Evolutionary conservation across 257 asterid genomes (phyloP).

Genomic region (Solanum medicagineum): DNA sequence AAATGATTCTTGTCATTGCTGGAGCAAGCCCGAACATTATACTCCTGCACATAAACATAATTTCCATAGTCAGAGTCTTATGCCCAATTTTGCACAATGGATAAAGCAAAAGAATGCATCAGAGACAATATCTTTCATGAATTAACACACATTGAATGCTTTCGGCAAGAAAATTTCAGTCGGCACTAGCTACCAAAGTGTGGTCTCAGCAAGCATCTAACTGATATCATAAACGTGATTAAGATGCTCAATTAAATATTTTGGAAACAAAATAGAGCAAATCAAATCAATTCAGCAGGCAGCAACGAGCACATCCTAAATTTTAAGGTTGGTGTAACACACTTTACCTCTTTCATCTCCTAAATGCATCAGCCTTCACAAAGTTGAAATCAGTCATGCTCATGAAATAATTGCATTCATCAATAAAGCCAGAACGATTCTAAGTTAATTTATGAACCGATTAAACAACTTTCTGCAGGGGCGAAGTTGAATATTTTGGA

Average conservation of each 20-base stretch:
- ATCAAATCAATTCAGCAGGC: background rate
- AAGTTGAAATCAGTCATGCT: background rate
- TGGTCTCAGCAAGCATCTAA: background rate
- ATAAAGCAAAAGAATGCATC: background rate
- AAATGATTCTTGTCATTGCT: conserved; percentile 69
- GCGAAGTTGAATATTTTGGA: background rate
- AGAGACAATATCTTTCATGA: background rate
- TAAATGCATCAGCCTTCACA: background rate
- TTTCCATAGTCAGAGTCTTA: background rate
- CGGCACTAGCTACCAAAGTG: background rate
- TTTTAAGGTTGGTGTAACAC: background rate
- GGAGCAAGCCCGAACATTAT: conserved; percentile 77
- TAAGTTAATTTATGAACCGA: background rate
- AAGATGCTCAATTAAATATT: background rate
- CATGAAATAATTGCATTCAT: background rate
- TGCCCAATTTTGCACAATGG: background rate
- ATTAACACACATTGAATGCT: background rate
- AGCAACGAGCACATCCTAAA: background rate
- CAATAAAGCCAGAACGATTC: background rate
- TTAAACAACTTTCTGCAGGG: background rate
- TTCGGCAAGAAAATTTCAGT: background rate
- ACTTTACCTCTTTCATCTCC: background rate
- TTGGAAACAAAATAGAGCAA: background rate
- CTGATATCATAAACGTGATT: background rate
- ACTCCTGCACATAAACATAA: conserved; percentile 42